Conservation (phyloP, 768 basidiomycete genomes). For the Rhodosporidiobolus sp. region DNA sequence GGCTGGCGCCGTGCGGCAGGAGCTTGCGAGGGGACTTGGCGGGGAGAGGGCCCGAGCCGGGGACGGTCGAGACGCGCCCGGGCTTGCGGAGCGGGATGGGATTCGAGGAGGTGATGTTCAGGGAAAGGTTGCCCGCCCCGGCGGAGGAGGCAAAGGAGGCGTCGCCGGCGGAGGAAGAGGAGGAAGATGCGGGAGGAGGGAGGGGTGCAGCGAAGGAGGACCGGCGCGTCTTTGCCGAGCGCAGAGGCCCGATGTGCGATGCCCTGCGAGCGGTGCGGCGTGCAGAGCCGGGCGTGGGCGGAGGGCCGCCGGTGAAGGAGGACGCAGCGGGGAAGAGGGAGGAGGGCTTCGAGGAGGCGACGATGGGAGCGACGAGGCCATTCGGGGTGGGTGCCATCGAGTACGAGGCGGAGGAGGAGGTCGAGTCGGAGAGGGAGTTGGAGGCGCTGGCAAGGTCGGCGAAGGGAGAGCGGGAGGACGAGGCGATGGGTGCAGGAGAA, state of each 20-base stretch:
- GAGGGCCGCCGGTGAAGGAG: background rate
- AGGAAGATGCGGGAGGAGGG: background rate
- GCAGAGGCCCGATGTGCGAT: slow-evolving; percentile 37
- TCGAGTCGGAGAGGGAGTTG: background rate
- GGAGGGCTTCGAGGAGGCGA: slow-evolving; percentile 21
- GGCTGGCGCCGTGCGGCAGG: background rate
- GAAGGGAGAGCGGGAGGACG: slow-evolving; percentile 19
- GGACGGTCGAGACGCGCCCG: background rate
- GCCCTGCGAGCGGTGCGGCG: slow-evolving; percentile 17
- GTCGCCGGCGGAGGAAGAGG: background rate
- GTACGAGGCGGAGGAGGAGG: slow-evolving; percentile 9
- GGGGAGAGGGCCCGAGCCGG: slow-evolving; percentile 1
- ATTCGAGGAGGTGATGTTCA: background rate
- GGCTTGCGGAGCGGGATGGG: background rate
- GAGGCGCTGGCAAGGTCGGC: slow-evolving; percentile 25
- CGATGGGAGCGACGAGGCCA: slow-evolving; percentile 30
- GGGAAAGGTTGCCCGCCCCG: background rate
- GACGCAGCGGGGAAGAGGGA: background rate
- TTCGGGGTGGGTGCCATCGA: slow-evolving; percentile 28
- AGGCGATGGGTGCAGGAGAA: background rate
- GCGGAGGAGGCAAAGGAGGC: background rate
- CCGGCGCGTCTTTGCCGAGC: slow-evolving; percentile 29
- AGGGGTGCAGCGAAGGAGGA: slow-evolving; percentile 14
- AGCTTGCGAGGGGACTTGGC: slow-evolving; percentile 32
- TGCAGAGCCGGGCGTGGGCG: background rate